phyloP scores from a whole-genome alignment of 768 basidiomycete species.

The Russula vinacea region DNA sequence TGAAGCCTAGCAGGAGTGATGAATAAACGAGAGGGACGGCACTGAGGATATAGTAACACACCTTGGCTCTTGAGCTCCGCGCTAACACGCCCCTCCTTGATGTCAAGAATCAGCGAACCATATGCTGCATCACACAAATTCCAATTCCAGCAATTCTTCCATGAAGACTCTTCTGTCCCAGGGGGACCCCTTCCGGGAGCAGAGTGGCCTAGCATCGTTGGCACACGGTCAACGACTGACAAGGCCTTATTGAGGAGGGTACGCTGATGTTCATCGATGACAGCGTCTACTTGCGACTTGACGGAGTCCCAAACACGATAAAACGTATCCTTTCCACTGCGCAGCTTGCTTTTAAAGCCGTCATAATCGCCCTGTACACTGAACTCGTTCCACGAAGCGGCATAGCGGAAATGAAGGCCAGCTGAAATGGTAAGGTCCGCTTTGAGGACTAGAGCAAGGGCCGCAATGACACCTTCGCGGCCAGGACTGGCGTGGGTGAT shows the following conservation, averaged over 20 bases:
- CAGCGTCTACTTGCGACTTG: slow-evolving; percentile 83
- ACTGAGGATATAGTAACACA: slow-evolving; percentile 36
- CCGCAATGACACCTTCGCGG: slow-evolving; percentile 87
- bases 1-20: slow-evolving; percentile 62
- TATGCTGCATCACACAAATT: slow-evolving; percentile 95
- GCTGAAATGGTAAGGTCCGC: slow-evolving; percentile 93
- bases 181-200: slow-evolving; percentile 43
- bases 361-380: slow-evolving; percentile 89
- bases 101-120: slow-evolving; percentile 81
- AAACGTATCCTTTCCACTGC: slow-evolving; percentile 74
- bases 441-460: slow-evolving; percentile 86
- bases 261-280: slow-evolving; percentile 88
- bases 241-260: slow-evolving; percentile 86
- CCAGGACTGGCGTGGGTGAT: slow-evolving; percentile 91
- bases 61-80: slow-evolving; percentile 92
- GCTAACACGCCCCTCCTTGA: slow-evolving; percentile 89
- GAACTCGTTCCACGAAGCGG: slow-evolving; percentile 95
- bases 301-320: slow-evolving; percentile 95
- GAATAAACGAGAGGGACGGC: not conserved
- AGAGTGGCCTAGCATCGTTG: slow-evolving; percentile 48
- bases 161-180: slow-evolving; percentile 81
- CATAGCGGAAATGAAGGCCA: slow-evolving; percentile 96
- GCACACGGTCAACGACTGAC: slow-evolving; percentile 77
- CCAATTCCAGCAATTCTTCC: slow-evolving; percentile 99
- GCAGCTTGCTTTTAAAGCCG: slow-evolving; percentile 77